phyloP scores from a whole-genome alignment of 768 basidiomycete species.

The Inosperma sp. region DNA sequence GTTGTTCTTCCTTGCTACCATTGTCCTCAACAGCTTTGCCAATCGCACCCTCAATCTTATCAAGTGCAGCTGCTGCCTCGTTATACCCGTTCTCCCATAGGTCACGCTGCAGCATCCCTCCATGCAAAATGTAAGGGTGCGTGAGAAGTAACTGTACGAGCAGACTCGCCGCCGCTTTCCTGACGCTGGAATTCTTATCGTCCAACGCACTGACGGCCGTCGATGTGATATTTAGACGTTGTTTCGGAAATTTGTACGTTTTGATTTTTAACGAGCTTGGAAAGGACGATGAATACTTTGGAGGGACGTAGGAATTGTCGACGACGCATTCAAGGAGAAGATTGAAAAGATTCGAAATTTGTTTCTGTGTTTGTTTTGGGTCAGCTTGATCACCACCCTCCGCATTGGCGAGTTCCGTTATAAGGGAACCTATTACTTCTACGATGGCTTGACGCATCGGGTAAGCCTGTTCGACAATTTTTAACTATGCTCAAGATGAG shows the following conservation, averaged over 20 bases:
- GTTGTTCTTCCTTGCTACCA: conserved; percentile 36
- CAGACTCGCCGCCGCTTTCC: conserved; percentile 76
- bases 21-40: conserved; percentile 55
- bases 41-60: conserved; percentile 60
- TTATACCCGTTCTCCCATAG: conserved; percentile 75
- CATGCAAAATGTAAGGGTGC: conserved; percentile 86
- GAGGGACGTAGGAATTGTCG: conserved; percentile 80
- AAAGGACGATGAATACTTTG: conserved; percentile 76
- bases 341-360: conserved; percentile 77
- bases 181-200: conserved; percentile 87
- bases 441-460: conserved; percentile 95
- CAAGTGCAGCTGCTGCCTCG: conserved; percentile 56
- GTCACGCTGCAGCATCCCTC: conserved; percentile 66
- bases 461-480: conserved; percentile 58
- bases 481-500: not conserved
- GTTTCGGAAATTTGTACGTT: conserved; percentile 75
- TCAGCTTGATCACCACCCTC: conserved; percentile 45
- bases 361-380: conserved; percentile 53
- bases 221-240: conserved; percentile 68
- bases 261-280: conserved; percentile 71
- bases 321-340: conserved; percentile 82
- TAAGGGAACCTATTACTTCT: conserved; percentile 82
- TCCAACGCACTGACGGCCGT: conserved; percentile 78
- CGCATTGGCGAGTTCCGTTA: conserved; percentile 68
- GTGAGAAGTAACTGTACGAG: conserved; percentile 73